Conservation (phyloP, 352 stramenopile species). For the Globisporangium spinosum region DNA sequence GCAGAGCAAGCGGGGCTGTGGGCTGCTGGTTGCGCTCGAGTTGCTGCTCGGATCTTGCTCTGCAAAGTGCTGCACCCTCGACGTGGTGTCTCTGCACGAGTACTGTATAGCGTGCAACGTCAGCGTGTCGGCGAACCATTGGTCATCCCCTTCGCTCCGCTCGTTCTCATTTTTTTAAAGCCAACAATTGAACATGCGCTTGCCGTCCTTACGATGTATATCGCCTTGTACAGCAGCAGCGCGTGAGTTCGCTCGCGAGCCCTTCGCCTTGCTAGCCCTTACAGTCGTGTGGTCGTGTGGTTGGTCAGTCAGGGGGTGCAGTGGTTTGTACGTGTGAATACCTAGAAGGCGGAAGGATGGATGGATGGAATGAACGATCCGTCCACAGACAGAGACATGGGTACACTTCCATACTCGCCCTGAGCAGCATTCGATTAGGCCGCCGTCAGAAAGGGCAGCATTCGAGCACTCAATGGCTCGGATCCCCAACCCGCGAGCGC, state of each 20-base stretch:
- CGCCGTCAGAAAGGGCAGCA: conserved; percentile 15
- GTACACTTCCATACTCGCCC: background rate
- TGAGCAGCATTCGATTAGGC: background rate
- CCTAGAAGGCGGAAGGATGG: background rate
- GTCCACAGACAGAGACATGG: background rate
- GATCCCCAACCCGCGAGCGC: conserved; percentile 3
- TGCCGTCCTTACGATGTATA: background rate
- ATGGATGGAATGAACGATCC: background rate
- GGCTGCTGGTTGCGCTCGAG: too few species aligned
- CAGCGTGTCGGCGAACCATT: background rate
- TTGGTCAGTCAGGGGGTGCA: background rate
- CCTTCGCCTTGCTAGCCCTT: background rate
- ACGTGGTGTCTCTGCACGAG: background rate
- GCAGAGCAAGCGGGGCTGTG: too few species aligned
- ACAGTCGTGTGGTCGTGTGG: background rate
- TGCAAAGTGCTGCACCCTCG: background rate
- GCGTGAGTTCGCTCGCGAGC: too few species aligned
- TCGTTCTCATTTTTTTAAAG: background rate
- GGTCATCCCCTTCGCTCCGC: too few species aligned
- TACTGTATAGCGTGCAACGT: background rate
- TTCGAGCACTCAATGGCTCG: background rate
- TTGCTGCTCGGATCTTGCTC: background rate
- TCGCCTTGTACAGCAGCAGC: background rate
- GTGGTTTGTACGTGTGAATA: background rate
- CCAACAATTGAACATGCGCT: background rate